Evolutionary conservation across 2,329 filamentous ascomycete genomes (phyloP).

Genomic region (Cercospora berteroae): DNA sequence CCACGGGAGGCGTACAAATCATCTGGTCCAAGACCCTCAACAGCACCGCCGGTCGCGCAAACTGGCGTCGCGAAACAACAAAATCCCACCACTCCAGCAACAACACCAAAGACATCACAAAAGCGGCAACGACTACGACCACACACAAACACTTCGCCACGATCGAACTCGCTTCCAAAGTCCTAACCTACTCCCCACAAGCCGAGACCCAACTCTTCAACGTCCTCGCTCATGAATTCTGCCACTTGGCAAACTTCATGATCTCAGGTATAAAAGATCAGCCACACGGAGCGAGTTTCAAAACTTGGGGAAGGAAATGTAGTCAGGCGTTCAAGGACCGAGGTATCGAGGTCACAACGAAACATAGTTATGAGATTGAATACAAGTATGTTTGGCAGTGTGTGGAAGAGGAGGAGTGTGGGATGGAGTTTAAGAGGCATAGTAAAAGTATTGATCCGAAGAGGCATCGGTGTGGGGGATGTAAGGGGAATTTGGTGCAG

Average conservation of each 20-base stretch:
- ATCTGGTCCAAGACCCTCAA: slow-evolving; percentile 76
- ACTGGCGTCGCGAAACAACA: slow-evolving; percentile 49
- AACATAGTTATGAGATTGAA: slow-evolving; percentile 84
- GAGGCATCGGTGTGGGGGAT: slow-evolving; percentile 73
- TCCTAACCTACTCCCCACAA: slow-evolving; percentile 69
- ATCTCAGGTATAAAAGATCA: slow-evolving; percentile 70
- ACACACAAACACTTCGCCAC: slow-evolving; percentile 56
- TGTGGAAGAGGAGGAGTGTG: slow-evolving; percentile 53
- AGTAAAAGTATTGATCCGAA: slow-evolving; percentile 76
- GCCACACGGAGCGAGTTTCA: slow-evolving; percentile 83
- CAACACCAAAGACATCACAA: background rate
- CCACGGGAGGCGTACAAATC: slow-evolving; percentile 69
- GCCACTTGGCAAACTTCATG: slow-evolving; percentile 91
- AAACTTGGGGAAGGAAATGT: slow-evolving; percentile 65
- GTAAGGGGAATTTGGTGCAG: slow-evolving; percentile 67
- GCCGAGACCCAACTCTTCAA: slow-evolving; percentile 61
- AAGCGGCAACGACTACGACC: slow-evolving; percentile 27
- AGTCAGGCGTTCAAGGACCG: slow-evolving; percentile 58
- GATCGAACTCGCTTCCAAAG: slow-evolving; percentile 86
- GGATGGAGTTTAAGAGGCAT: slow-evolving; percentile 74
- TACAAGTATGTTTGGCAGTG: slow-evolving; percentile 92
- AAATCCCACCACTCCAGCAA: slow-evolving; percentile 28
- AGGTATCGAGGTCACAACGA: slow-evolving; percentile 78
- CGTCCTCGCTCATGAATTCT: slow-evolving; percentile 94
- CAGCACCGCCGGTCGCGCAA: slow-evolving; percentile 67